Evolutionary conservation across 208 protist genomes (phyloP), one percentile per base, ranked within the genome.

Genomic region (Leishmania lainsoni): DNA sequence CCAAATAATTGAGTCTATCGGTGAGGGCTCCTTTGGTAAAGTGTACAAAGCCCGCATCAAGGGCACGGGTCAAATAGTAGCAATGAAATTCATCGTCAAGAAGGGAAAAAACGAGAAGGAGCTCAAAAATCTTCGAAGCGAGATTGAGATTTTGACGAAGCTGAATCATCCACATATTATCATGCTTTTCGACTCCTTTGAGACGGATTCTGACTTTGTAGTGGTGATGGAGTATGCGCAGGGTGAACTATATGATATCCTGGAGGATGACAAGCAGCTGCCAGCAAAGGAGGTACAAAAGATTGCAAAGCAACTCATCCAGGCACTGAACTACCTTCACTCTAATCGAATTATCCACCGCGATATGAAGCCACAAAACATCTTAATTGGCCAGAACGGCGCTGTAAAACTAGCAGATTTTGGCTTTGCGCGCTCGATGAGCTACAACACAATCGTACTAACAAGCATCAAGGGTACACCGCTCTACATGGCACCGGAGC

Each of bases 41-140:
- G 98, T 99, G n/a, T 99, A 98, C 90, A 99, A 98, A 80, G 98
- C 94, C 29, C 89, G 98, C 42, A 90, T 96, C 54, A 98, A 98
- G 70, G 92, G 90, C 52, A 98, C 96, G 16, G 95, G 96, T 1
- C 93, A 99, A 76, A 89, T 99, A 69, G 98, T 99, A n/a, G 98
- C 99, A n/a, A 98, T 99, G 85, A 99, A 99, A 86, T 98, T 98
- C 78, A 99, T 99, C 69, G 63, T 91, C 29, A 99, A 99, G 75
- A 98, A 93, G 48, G 95, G 96, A 2, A 99, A 99, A 86, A 97
- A 94, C 70, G 93, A 98, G 29, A 98, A 98, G 70, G 97, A 99
- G 79, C 90, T 99, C 32, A 87, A 92, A 9, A 98, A 92, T 63
- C 81, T 99, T 32, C 89, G 96, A 35, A 94, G 91, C 75, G 99